Percentiles rank a stretch among this genome's conserved stretches.
phyloP scores from a whole-genome alignment of 805 yeast genomes.

The Sungouiozyma ichnusensis region DNA sequence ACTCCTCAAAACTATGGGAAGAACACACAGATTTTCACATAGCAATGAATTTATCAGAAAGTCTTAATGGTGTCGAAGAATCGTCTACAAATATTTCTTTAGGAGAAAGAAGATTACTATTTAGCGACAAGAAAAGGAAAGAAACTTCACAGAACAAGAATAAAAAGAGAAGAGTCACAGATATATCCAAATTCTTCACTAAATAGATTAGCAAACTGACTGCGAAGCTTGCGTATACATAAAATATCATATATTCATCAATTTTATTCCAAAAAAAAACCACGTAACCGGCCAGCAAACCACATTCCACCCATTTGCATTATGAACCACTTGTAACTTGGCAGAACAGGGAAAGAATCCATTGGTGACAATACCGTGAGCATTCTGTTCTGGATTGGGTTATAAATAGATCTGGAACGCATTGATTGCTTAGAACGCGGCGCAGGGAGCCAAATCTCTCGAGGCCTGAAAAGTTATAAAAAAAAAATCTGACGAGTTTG shows the following conservation, averaged over 20 bases:
- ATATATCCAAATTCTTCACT: background rate
- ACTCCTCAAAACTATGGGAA: conserved; percentile 8
- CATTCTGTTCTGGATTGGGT: too few relatives aligned
- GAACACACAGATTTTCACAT: conserved; percentile 49
- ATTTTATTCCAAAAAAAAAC: too few relatives aligned
- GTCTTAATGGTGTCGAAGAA: conserved; percentile 29
- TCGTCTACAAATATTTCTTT: conserved; percentile 17
- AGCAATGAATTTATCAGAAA: conserved; percentile 40
- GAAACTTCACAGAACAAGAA: background rate
- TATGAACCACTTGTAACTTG: too few relatives aligned
- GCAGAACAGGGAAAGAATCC: too few relatives aligned
- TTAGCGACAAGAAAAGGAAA: conserved; percentile 1
- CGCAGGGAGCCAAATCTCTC: background rate
- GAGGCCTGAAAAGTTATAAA: background rate
- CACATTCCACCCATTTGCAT: too few relatives aligned
- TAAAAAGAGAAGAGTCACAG: background rate
- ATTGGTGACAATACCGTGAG: too few relatives aligned
- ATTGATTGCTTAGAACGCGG: background rate
- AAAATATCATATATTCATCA: too few relatives aligned
- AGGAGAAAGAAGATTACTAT: conserved; percentile 23
- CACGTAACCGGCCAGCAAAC: too few relatives aligned
- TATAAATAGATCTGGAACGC: background rate
- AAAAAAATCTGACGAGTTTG: background rate
- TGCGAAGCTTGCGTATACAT: too few relatives aligned
- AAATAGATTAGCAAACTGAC: too few relatives aligned